These are phyloP conservation scores for Kingdonia uniflora DNA, from an alignment of 164 flowering plant genomes.

Conservation along the genomic window DNA sequence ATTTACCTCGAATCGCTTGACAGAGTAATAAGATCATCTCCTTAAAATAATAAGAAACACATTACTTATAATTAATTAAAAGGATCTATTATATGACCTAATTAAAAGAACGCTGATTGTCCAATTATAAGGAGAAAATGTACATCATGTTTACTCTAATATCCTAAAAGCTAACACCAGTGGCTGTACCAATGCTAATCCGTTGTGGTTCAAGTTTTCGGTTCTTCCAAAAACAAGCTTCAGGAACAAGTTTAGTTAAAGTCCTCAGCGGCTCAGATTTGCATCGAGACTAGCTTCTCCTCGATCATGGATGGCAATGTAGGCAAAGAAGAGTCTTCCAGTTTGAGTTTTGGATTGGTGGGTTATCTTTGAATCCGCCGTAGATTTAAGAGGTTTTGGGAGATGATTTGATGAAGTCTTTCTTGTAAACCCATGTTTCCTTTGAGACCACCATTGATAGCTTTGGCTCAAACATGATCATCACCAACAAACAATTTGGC, in stretches of 20 bases:
- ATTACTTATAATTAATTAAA: too few species aligned
- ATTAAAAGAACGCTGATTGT: too few species aligned
- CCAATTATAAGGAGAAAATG: too few species aligned
- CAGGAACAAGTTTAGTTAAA: conserved; percentile 35
- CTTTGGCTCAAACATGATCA: too few species aligned
- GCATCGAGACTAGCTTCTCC: conserved; percentile 76
- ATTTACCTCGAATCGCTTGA: too few species aligned
- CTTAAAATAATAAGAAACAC: too few species aligned
- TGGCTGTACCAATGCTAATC: background rate
- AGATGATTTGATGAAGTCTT: conserved; percentile 58
- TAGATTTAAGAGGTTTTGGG: conserved; percentile 14
- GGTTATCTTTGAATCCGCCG: conserved; percentile 13
- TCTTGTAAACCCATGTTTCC: conserved; percentile 91
- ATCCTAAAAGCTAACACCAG: background rate
- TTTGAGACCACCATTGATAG: conserved; percentile 94
- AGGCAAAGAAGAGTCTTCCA: too few species aligned
- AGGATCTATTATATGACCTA: too few species aligned
- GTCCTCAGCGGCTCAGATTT: conserved; percentile 92
- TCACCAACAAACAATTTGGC: conserved; percentile 55
- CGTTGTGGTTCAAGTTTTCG: conserved; percentile 1
- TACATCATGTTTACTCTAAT: too few species aligned
- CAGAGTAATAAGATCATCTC: too few species aligned
- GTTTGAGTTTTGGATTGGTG: conserved; percentile 19
- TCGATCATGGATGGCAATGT: conserved; percentile 56
- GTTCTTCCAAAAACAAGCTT: conserved; percentile 5